These are phyloP conservation scores for Penicillium steckii DNA, from an alignment of 495 filamentous ascomycete species.

Conservation along the genomic window DNA sequence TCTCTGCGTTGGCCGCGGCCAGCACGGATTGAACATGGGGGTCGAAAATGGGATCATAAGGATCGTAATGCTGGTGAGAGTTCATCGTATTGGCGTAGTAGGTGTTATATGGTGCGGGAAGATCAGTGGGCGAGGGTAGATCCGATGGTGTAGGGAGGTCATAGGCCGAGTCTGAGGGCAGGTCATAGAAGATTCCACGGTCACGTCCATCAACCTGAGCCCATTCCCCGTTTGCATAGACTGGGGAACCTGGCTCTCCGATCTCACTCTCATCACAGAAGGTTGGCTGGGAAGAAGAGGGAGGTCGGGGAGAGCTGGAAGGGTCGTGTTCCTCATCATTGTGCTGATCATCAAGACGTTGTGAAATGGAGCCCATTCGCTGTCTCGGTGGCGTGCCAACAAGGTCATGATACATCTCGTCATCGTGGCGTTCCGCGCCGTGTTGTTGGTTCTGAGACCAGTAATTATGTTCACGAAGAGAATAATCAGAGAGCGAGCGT, in stretches of 20 bases:
- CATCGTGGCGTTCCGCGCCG: constrained; percentile 6
- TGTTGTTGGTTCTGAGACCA: constrained; percentile 15
- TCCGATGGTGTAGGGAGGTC: neutral
- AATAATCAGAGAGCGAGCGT: constrained; percentile 25
- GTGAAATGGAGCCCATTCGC: constrained; percentile 31
- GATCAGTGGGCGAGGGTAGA: neutral
- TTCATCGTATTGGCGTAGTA: constrained; percentile 22
- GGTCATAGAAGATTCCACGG: constrained; percentile 22
- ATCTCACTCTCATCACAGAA: constrained; percentile 29
- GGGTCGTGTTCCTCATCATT: constrained; percentile 9
- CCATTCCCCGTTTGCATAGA: constrained; percentile 34
- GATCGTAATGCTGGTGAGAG: constrained; percentile 9
- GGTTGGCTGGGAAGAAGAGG: constrained; percentile 23
- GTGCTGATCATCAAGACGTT: constrained; percentile 21
- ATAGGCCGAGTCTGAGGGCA: constrained; percentile 5
- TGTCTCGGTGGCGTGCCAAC: constrained; percentile 18
- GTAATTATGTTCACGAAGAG: constrained; percentile 14
- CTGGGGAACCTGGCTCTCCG: constrained; percentile 37
- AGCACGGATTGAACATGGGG: constrained; percentile 30
- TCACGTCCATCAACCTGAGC: constrained; percentile 26
- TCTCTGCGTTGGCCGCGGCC: constrained; percentile 29
- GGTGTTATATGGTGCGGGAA: constrained; percentile 8
- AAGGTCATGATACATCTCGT: constrained; percentile 14
- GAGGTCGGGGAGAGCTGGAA: constrained; percentile 13
- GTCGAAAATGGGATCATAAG: constrained; percentile 25